These are phyloP conservation scores for Penicillium thymicola DNA, from an alignment of 2,329 filamentous ascomycete genomes.

Conservation along the genomic window DNA sequence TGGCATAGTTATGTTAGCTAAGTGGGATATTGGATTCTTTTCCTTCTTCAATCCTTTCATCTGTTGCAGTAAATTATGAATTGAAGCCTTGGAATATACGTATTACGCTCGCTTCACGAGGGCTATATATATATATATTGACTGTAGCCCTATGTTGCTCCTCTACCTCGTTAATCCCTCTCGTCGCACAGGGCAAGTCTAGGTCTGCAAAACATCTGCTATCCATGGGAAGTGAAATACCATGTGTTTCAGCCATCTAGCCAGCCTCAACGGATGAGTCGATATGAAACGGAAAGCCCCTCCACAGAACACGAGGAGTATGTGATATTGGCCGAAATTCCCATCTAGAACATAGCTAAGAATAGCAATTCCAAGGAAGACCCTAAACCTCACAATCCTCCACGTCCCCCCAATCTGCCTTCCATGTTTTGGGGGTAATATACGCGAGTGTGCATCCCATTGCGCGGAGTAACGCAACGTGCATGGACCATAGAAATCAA, in stretches of 20 bases:
- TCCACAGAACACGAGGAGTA: neutral
- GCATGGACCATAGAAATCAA: neutral
- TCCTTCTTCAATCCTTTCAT: neutral
- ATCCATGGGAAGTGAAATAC: neutral
- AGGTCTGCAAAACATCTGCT: neutral
- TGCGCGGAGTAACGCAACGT: neutral
- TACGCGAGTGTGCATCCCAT: neutral
- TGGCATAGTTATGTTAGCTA: too few species aligned
- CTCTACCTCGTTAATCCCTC: neutral
- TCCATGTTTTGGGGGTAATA: neutral
- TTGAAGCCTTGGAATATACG: neutral
- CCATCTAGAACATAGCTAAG: too few species aligned
- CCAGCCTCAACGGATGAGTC: too few species aligned
- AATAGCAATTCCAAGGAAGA: neutral
- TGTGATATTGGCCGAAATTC: neutral
- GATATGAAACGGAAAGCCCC: neutral
- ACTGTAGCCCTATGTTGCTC: neutral
- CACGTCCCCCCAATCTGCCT: neutral
- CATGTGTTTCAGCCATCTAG: too few species aligned
- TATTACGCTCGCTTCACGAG: neutral
- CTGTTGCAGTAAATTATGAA: too few species aligned
- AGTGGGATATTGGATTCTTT: rapidly evolving
- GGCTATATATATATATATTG: rapidly evolving
- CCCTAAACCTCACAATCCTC: too few species aligned
- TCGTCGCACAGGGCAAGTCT: neutral